phyloP scores from a whole-genome alignment of 2,329 filamentous ascomycete species.

The Nemania bipapillata region DNA sequence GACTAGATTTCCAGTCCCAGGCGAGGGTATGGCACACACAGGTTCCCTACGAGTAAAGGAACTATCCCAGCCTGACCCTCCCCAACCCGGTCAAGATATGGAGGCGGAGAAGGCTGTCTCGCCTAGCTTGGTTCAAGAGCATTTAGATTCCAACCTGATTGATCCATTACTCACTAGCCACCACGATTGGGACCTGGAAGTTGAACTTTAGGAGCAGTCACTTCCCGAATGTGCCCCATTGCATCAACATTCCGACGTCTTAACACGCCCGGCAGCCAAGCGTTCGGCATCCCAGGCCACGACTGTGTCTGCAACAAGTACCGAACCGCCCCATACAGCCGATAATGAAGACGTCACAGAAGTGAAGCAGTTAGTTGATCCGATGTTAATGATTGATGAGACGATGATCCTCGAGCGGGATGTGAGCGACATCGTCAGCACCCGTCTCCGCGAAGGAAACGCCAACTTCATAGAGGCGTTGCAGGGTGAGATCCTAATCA shows the following conservation, averaged over 20 bases:
- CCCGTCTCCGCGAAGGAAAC: slow-evolving; percentile 25
- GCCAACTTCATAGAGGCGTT: slow-evolving; percentile 12
- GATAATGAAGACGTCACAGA: background rate
- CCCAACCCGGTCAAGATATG: background rate
- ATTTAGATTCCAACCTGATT: background rate
- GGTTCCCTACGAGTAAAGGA: background rate
- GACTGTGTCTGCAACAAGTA: slow-evolving; percentile 23
- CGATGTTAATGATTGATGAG: slow-evolving; percentile 25
- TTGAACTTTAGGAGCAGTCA: background rate
- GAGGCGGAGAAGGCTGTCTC: background rate
- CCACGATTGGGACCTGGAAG: background rate
- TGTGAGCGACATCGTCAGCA: slow-evolving; percentile 28
- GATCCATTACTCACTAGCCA: background rate
- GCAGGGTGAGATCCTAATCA: slow-evolving; percentile 30
- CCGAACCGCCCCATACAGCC: background rate
- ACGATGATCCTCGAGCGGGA: slow-evolving; percentile 21
- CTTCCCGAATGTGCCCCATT: background rate
- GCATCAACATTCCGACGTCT: background rate
- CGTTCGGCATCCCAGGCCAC: slow-evolving; percentile 34
- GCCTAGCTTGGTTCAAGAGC: background rate
- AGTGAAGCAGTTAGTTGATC: background rate
- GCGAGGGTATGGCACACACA: background rate
- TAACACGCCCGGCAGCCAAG: background rate
- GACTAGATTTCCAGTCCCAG: background rate
- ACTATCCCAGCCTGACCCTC: background rate